Conservation (phyloP, 2,329 filamentous ascomycete species). For the Neopestalotiopsis sp. region DNA sequence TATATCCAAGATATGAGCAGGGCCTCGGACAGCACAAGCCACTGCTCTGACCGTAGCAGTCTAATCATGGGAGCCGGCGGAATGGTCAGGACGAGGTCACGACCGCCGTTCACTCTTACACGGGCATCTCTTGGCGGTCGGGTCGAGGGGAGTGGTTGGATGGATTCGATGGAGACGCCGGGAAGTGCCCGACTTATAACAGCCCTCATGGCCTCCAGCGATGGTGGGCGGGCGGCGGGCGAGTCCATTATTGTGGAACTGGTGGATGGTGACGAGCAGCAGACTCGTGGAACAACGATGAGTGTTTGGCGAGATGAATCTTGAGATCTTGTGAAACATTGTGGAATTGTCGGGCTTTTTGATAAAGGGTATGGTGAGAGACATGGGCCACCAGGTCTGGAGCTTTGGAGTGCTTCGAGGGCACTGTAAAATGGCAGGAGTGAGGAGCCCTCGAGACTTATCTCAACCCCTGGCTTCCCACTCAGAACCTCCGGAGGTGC, state of each 20-base stretch:
- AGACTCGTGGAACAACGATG: conserved; percentile 29
- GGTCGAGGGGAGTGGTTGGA: conserved; percentile 33
- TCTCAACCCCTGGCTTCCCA: conserved; percentile 21
- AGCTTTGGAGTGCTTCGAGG: conserved; percentile 28
- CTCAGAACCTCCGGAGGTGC: conserved; percentile 28
- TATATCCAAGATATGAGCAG: conserved; percentile 50
- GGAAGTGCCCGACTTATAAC: conserved; percentile 41
- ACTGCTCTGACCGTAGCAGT: conserved; percentile 53
- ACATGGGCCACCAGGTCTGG: conserved; percentile 24
- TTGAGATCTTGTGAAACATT: conserved; percentile 35
- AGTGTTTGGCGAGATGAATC: conserved; percentile 31
- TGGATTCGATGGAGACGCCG: conserved; percentile 36
- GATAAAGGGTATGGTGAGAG: conserved; percentile 24
- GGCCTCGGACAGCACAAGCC: conserved; percentile 49
- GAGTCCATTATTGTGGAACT: conserved; percentile 42
- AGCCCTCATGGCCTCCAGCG: conserved; percentile 38
- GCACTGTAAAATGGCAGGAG: conserved; percentile 24
- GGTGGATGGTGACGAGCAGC: conserved; percentile 25
- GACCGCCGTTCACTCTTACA: conserved; percentile 46
- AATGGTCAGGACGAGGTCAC: conserved; percentile 46
- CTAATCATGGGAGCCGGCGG: conserved; percentile 47
- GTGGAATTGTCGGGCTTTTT: conserved; percentile 30
- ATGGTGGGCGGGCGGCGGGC: conserved; percentile 32
- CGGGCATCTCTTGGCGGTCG: conserved; percentile 48
- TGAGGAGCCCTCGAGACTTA: background rate